Conservation (phyloP, 2,329 filamentous ascomycete genomes). For the Nigrospora oryzae region DNA sequence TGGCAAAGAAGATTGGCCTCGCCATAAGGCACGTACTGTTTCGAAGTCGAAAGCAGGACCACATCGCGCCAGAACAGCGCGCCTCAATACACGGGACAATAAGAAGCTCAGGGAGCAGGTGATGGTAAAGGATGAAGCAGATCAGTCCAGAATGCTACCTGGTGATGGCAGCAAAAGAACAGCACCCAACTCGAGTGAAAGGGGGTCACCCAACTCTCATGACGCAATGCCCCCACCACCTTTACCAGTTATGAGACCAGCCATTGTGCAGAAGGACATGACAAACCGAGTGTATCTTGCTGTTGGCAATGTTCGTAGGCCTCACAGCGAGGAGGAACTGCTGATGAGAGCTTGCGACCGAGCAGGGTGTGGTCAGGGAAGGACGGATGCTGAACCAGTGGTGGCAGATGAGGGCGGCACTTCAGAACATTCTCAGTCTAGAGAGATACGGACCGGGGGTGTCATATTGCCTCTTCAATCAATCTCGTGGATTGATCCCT, state of each 20-base stretch:
- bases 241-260: constrained; percentile 8
- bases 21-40: too few species aligned
- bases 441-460: not conserved
- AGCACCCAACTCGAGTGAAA: constrained; percentile 3
- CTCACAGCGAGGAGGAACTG: not conserved
- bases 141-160: not conserved
- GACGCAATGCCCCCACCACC: constrained; percentile 22
- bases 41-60: not conserved
- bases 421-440: not conserved
- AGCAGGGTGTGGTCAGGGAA: not conserved
- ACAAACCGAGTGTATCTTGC: not conserved
- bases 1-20: too few species aligned
- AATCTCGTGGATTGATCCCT: constrained; percentile 16
- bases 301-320: too few species aligned
- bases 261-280: not conserved
- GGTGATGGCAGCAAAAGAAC: not conserved
- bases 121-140: not conserved
- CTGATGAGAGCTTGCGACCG: not conserved
- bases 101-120: not conserved
- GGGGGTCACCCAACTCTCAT: constrained; percentile 13
- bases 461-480: constrained; percentile 7
- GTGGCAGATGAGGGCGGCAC: too few species aligned
- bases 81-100: not conserved
- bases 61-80: not conserved
- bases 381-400: not conserved